Evolutionary conservation across 2,329 filamentous ascomycete genomes (phyloP).

Genomic region (Zymoseptoria passerinii): DNA sequence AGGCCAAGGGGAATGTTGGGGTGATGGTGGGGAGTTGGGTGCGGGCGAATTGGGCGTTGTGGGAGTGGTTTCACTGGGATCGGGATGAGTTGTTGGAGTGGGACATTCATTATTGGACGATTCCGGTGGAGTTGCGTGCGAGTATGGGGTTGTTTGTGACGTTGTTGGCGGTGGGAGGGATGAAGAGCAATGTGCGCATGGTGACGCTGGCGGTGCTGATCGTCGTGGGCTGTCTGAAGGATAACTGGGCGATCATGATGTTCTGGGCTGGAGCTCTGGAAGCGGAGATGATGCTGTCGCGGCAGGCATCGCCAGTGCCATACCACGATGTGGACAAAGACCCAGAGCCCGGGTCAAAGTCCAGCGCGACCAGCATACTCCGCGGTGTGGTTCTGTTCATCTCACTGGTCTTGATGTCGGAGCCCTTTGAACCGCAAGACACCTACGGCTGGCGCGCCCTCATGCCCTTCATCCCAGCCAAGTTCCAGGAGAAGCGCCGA

Average conservation of each 20-base stretch:
- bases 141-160: slow-evolving; percentile 8
- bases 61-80: slow-evolving; percentile 5
- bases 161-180: not conserved
- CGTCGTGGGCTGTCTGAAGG: not conserved
- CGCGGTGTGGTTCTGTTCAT: not conserved
- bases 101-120: slow-evolving; percentile 1
- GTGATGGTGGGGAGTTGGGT: not conserved
- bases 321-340: not conserved
- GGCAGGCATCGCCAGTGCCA: not conserved
- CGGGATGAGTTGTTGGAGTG: slow-evolving; percentile 4
- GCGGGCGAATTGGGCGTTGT: slow-evolving; percentile 1
- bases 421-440: not conserved
- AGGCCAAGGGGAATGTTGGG: not conserved
- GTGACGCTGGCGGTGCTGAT: not conserved
- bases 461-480: not conserved
- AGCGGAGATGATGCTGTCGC: not conserved
- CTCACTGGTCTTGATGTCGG: not conserved
- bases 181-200: not conserved
- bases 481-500: not conserved
- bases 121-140: slow-evolving; percentile 1
- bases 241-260: not conserved
- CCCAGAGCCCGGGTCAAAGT: not conserved
- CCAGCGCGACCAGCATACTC: not conserved
- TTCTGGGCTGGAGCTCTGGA: not conserved
- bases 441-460: not conserved